Base-by-base conservation (phyloP, 2,329 filamentous ascomycete genomes). In the Cladosporium austrohemisphaericum region DNA sequence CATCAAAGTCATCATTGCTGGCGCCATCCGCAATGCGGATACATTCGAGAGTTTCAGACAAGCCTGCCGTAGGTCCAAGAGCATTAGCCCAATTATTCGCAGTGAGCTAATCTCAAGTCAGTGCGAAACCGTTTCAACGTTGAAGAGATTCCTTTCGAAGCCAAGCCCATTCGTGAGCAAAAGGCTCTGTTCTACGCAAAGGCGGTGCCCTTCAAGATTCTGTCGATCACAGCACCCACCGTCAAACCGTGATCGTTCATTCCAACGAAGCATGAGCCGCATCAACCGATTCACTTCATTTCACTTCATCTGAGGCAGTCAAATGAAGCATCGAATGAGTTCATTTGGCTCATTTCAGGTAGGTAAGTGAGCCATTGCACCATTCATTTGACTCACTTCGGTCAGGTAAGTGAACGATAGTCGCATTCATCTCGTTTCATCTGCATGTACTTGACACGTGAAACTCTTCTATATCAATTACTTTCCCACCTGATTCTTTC, bases 1-100 rank as follows among this genome's bases (percentile, higher is more conserved):
- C 0, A 71, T 82, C 11, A 70, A 78, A 37, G 77, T 87, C 28
- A 69, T 89, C 37, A 83, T 91, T 51, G 78, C 85, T 3, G 83
- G 83, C 14, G 84, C 86, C 0, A 78, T 90, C 55, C 76, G 88
- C 53, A 90, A 90, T 57, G 72, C 76, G 51, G 72, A 79, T 51
- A 91, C 87, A 0, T 86, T 86, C 60, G 73, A 79, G 53, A 71
- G 71, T 5, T 90, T 91, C 63, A 60, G 81, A 53, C 69, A 75
- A 19, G 76, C 73, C 41, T 87, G 85, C 65, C 67, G 74, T 68
- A 67, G 67, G 63, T 73, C 6, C 29, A 35, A 35, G 32, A 13
- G 32, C 9, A 8, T 16, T 9, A 25, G n/a, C n/a, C 5, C 4
- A 14, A 23, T 5, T 10, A 22, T 16, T n/a, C n/a, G n/a, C n/a